Conservation (phyloP, 495 filamentous ascomycete genomes). For the Tetracladium setigerum region DNA sequence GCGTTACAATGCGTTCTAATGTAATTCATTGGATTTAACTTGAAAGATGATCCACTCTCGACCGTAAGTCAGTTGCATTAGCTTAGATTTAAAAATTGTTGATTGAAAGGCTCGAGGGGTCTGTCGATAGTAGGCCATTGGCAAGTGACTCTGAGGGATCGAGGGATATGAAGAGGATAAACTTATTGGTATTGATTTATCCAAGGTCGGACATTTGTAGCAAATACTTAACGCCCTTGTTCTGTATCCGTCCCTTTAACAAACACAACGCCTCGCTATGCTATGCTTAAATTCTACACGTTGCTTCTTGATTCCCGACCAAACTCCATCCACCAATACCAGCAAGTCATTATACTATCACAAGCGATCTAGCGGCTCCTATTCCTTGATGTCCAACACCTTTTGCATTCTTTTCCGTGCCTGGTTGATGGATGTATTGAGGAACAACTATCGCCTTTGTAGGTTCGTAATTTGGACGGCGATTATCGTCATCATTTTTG, state of each 20-base stretch:
- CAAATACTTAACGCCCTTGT: no score
- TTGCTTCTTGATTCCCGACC: background rate
- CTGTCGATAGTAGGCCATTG: no score
- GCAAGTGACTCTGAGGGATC: no score
- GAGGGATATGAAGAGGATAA: no score
- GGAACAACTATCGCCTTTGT: slow-evolving; percentile 16
- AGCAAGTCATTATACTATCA: slow-evolving; percentile 16
- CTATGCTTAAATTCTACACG: background rate
- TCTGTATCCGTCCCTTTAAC: background rate
- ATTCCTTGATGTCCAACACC: slow-evolving; percentile 2
- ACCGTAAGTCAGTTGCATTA: no score
- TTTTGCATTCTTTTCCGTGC: slow-evolving; percentile 2
- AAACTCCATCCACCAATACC: background rate
- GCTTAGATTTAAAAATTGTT: no score
- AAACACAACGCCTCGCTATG: background rate
- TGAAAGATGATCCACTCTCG: no score
- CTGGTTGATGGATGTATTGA: slow-evolving; percentile 9
- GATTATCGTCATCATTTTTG: background rate
- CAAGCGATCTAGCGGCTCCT: slow-evolving; percentile 4
- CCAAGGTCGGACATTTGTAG: no score
- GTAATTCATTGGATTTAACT: no score
- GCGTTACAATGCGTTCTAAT: no score
- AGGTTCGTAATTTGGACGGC: slow-evolving; percentile 8
- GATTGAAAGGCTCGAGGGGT: no score
- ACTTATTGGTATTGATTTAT: no score